Percentiles rank a stretch among this genome's conserved stretches.
phyloP scores from a whole-genome alignment of 306 rosid genomes.

The Phaseolus lunatus region DNA sequence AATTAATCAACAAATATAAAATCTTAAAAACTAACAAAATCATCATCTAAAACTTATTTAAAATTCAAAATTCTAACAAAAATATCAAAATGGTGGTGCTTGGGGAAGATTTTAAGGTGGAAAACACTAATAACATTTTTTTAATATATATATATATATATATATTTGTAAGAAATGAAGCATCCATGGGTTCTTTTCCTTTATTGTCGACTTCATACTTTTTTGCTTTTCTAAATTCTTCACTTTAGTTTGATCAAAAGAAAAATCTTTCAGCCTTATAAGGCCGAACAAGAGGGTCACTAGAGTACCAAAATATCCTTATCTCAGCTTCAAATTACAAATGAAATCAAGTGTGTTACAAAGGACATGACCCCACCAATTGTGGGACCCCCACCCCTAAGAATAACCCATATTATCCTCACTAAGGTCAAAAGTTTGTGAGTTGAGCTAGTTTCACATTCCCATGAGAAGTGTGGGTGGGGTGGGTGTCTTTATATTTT shows the following conservation, averaged over 20 bases:
- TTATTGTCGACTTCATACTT: constrained; percentile 22
- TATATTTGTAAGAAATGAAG: not conserved
- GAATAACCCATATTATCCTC: constrained; percentile 33
- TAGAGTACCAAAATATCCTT: constrained; percentile 35
- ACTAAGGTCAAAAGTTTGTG: constrained; percentile 1
- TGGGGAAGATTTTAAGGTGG: not conserved
- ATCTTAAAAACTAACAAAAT: too few species aligned
- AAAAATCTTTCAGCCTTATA: constrained; percentile 4
- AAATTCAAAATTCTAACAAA: not conserved
- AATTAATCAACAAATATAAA: too few species aligned
- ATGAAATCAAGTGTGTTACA: not conserved
- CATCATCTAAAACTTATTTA: too few species aligned
- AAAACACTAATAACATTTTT: too few species aligned
- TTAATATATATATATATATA: not conserved
- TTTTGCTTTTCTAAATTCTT: constrained; percentile 46
- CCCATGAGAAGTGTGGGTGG: too few species aligned
- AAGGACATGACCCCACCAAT: constrained; percentile 31
- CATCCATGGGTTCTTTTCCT: constrained; percentile 32
- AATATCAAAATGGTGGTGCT: not conserved
- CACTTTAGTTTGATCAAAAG: constrained; percentile 24
- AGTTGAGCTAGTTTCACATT: constrained; percentile 1
- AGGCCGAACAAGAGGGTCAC: not conserved
- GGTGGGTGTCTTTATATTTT: too few species aligned
- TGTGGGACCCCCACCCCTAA: constrained; percentile 17
- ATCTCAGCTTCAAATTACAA: constrained; percentile 6